phyloP scores from a whole-genome alignment of 768 basidiomycete species.

The Naganishia kalamii region DNA sequence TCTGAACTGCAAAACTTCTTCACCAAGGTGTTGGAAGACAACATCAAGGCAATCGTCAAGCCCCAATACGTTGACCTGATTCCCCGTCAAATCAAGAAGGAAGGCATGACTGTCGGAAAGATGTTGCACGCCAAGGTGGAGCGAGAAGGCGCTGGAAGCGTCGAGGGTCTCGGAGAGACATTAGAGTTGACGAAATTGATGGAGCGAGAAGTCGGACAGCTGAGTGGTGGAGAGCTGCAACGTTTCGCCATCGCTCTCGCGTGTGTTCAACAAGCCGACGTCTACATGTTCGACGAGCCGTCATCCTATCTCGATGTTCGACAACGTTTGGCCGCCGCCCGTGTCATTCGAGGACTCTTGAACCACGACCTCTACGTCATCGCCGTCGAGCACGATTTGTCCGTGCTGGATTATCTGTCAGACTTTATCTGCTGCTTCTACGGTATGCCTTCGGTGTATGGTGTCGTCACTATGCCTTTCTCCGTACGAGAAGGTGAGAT shows the following conservation, averaged over 20 bases:
- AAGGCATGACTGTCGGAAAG: slow-evolving; percentile 69
- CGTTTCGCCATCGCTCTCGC: slow-evolving; percentile 97
- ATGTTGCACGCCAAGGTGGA: slow-evolving; percentile 93
- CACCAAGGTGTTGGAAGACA: slow-evolving; percentile 97
- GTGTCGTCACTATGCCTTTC: slow-evolving; percentile 97
- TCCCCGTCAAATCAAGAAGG: slow-evolving; percentile 83
- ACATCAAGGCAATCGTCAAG: slow-evolving; percentile 96
- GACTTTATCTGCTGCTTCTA: slow-evolving; percentile 98
- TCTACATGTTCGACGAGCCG: slow-evolving; percentile 99
- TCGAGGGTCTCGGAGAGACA: slow-evolving; percentile 73
- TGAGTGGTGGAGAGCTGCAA: slow-evolving; percentile 96
- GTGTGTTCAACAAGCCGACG: slow-evolving; percentile 88
- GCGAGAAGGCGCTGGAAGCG: slow-evolving; percentile 60
- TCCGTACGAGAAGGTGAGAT: slow-evolving; percentile 85
- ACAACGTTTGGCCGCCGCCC: slow-evolving; percentile 89
- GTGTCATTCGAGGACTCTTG: slow-evolving; percentile 84
- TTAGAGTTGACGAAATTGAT: slow-evolving; percentile 82
- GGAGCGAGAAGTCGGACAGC: slow-evolving; percentile 71
- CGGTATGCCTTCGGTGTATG: slow-evolving; percentile 94
- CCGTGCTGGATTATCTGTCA: slow-evolving; percentile 94
- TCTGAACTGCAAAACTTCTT: slow-evolving; percentile 99
- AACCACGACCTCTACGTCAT: slow-evolving; percentile 82
- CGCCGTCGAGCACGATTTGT: slow-evolving; percentile 97
- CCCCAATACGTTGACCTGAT: slow-evolving; percentile 99
- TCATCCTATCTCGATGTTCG: slow-evolving; percentile 96